Base-by-base conservation (phyloP, 495 filamentous ascomycete species). In the Penicillium verhagenii region DNA sequence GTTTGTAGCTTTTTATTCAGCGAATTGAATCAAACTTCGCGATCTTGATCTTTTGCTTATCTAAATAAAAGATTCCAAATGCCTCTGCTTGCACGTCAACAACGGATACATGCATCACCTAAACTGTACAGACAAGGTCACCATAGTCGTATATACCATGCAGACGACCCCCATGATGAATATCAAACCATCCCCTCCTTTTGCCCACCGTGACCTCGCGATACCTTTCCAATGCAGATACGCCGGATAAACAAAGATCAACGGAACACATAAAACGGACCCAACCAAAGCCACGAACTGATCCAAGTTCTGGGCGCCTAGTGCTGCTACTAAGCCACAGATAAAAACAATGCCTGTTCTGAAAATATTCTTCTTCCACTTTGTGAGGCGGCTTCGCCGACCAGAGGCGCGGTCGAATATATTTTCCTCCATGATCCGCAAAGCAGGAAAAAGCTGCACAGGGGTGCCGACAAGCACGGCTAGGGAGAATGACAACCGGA, bases 41-140 rank as follows among this genome's bases (percentile, higher is more conserved):
- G 6, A 31, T 11, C 28, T 31, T 2, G 6, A 3, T 11, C 6
- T 11, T 31, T 31, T 10, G 28, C 28, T 31, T 31, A 31, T 31
- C 28, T 31, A 31, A 31, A 1, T 31, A 11, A 31, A 10, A 11
- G 9, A 31, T 31, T 31, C 28, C n/a, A n/a, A n/a, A n/a, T 31
- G 28, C 28, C 21, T 57, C 53, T 9, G 62, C 29, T 13, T 65
- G 50, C 2, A 45, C 16, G 24, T 69, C 63, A 24, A 60, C 38
- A 14, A 43, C 16, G 21, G 53, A 31, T 31, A 31, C 28, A 31
- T 31, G 28, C 28, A 31, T 31, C 28, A 31, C 6, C 28, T 31
- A 31, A 31, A 31, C 28, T 31, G 28, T 31, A 31, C 28, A 31
- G 9, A 31, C 28, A 31, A 5, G 28, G 28, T 31, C 28, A 31